Evolutionary conservation across 148 eudicot genomes (phyloP).

Genomic region (Spergularia marina): DNA sequence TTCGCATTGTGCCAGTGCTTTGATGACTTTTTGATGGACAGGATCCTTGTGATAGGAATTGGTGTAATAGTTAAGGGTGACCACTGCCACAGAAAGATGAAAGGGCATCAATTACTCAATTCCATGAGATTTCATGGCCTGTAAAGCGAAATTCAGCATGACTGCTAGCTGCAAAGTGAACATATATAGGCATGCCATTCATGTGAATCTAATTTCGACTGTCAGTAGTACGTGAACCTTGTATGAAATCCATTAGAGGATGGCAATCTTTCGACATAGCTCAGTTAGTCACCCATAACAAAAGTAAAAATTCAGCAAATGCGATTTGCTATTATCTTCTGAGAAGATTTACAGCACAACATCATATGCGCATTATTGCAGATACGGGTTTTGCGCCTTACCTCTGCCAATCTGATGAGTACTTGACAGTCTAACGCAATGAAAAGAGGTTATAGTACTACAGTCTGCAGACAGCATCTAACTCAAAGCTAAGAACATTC

Average conservation of each 20-base stretch:
- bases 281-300: neutral
- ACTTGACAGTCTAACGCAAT: neutral
- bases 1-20: neutral
- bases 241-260: neutral
- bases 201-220: constrained; percentile 3
- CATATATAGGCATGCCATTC: neutral
- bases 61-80: neutral
- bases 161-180: constrained; percentile 6
- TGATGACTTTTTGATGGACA: constrained; percentile 1
- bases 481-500: neutral
- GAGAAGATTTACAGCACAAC: neutral
- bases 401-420: neutral
- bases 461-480: neutral
- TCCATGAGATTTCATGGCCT: neutral
- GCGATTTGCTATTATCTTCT: neutral
- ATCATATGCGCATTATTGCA: neutral
- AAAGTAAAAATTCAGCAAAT: neutral
- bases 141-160: constrained; percentile 6
- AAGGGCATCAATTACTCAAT: neutral
- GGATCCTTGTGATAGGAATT: constrained; percentile 15
- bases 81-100: neutral
- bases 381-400: neutral
- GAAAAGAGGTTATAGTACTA: neutral
- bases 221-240: neutral
- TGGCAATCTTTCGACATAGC: neutral